phyloP scores from a whole-genome alignment of 768 basidiomycete genomes.

The Auriscalpium vulgare region DNA sequence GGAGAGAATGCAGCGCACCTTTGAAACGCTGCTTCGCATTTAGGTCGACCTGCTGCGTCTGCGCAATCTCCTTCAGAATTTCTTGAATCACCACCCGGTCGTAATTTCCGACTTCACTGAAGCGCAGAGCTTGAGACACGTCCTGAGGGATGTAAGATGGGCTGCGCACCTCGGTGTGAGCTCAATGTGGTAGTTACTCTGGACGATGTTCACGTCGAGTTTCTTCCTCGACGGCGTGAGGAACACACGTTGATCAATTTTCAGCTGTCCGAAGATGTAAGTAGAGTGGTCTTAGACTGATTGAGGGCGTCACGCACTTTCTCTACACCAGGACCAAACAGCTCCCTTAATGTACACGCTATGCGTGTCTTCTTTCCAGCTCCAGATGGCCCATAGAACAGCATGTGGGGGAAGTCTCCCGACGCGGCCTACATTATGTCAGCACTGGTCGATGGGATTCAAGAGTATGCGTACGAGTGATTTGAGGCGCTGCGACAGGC shows the following conservation, averaged over 20 bases:
- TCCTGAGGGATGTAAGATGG: not conserved
- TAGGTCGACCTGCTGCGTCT: constrained; percentile 96
- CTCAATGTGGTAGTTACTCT: constrained; percentile 97
- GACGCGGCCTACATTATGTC: constrained; percentile 54
- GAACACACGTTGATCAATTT: constrained; percentile 97
- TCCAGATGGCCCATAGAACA: constrained; percentile 96
- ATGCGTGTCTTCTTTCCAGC: constrained; percentile 98
- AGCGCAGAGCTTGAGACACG: not conserved
- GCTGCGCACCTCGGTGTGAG: constrained; percentile 82
- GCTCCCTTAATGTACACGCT: constrained; percentile 75
- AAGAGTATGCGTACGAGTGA: constrained; percentile 50
- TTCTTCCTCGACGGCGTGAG: constrained; percentile 90
- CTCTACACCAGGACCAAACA: constrained; percentile 90
- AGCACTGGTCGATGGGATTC: not conserved
- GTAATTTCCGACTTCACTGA: constrained; percentile 91
- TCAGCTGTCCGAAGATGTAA: constrained; percentile 48
- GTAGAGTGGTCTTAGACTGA: not conserved
- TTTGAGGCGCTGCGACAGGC: constrained; percentile 69
- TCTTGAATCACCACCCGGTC: constrained; percentile 96
- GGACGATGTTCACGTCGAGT: constrained; percentile 92
- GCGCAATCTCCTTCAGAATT: constrained; percentile 94
- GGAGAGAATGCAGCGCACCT: constrained; percentile 39
- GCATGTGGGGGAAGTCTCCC: constrained; percentile 94
- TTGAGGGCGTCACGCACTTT: constrained; percentile 46
- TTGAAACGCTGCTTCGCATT: constrained; percentile 96